phyloP scores from a whole-genome alignment of 1,284 basidiomycete genomes.

The Ganoderma lingzhi region DNA sequence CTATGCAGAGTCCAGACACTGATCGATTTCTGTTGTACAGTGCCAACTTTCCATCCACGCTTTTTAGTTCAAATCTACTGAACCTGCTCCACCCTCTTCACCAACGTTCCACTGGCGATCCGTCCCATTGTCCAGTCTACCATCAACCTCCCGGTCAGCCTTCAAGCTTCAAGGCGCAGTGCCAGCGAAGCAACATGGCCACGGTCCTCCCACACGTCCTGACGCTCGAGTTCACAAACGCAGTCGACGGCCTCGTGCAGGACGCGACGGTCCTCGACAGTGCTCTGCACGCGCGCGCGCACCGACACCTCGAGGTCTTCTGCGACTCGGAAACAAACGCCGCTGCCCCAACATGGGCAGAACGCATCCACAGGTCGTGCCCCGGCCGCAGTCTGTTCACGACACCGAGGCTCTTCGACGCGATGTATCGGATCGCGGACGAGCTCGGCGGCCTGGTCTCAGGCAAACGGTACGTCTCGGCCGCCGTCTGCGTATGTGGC shows the following conservation, averaged over 20 bases:
- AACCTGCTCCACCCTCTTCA: no score
- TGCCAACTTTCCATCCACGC: no score
- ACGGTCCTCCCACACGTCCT: no score
- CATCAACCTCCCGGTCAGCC: no score
- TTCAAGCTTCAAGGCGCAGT: no score
- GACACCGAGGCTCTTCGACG: background rate
- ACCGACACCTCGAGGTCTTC: background rate
- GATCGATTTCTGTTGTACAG: no score
- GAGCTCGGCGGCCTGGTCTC: background rate
- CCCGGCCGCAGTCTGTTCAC: background rate
- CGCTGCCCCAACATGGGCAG: background rate
- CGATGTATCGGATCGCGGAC: background rate
- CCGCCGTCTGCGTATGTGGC: background rate
- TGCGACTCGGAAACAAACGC: background rate
- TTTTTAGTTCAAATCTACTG: no score
- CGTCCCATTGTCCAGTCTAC: no score
- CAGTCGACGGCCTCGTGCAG: background rate
- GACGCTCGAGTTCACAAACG: background rate
- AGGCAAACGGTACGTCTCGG: slow-evolving; percentile 5
- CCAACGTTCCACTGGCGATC: no score
- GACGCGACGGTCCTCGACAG: background rate
- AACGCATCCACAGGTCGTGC: background rate
- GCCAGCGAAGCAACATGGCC: no score
- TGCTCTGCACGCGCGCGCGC: background rate
- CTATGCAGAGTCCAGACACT: no score